Percentiles rank a stretch among this genome's conserved stretches.
These are phyloP conservation scores for Scheffersomyces stambukii DNA, from an alignment of 1,139 yeast genomes.

Conservation along the genomic window DNA sequence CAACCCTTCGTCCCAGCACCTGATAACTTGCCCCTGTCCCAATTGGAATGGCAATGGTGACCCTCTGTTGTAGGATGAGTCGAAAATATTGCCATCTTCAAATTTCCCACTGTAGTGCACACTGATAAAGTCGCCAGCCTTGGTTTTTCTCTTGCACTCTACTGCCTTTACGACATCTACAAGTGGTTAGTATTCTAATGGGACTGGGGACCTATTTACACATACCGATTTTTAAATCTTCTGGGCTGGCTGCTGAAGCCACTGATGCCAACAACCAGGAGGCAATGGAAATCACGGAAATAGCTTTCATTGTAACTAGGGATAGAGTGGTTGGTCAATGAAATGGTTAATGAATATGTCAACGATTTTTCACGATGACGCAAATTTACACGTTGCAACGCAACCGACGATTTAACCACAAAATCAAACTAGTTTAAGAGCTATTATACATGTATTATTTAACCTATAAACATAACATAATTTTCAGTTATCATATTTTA, in stretches of 20 bases:
- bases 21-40: constrained; percentile 75
- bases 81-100: constrained; percentile 67
- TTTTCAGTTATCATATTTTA: background rate
- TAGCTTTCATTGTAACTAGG: constrained; percentile 8
- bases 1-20: constrained; percentile 88
- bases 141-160: constrained; percentile 54
- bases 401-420: too few species aligned
- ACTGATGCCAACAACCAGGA: constrained; percentile 7
- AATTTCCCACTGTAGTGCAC: constrained; percentile 77
- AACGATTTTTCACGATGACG: background rate
- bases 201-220: constrained; percentile 5
- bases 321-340: background rate
- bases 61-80: constrained; percentile 64
- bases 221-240: constrained; percentile 28
- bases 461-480: too few species aligned
- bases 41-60: constrained; percentile 64
- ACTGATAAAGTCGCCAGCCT: constrained; percentile 58
- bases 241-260: constrained; percentile 8
- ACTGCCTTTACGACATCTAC: constrained; percentile 30
- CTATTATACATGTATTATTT: too few species aligned
- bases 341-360: constrained; percentile 1
- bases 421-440: too few species aligned
- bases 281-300: constrained; percentile 7
- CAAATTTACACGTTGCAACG: too few species aligned
- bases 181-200: constrained; percentile 9